These are phyloP conservation scores for Thyridium curvatum DNA, from an alignment of 2,329 filamentous ascomycete genomes.

Conservation along the genomic window DNA sequence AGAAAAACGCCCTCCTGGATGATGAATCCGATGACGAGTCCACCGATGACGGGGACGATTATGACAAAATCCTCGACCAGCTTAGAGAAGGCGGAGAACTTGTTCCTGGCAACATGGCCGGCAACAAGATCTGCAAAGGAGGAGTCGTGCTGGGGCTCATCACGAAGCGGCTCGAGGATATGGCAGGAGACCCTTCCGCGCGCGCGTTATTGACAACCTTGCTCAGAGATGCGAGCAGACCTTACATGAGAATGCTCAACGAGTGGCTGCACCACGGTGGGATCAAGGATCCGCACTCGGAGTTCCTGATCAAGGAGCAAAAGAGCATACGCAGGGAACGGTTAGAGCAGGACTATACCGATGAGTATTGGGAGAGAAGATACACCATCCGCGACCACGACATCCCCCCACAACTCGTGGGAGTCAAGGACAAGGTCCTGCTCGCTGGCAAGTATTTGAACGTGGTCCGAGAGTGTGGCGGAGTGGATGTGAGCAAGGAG, in stretches of 20 bases:
- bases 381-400: constrained; percentile 92
- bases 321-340: constrained; percentile 89
- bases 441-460: constrained; percentile 97
- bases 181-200: constrained; percentile 90
- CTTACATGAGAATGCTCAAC: constrained; percentile 97
- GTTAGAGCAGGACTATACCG: constrained; percentile 92
- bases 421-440: constrained; percentile 88
- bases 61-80: constrained; percentile 89
- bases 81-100: constrained; percentile 82
- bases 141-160: constrained; percentile 87
- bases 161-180: constrained; percentile 75
- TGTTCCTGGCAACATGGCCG: constrained; percentile 68
- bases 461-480: constrained; percentile 93
- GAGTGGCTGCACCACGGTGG: constrained; percentile 96
- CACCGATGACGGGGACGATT: constrained; percentile 69
- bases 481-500: constrained; percentile 86
- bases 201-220: constrained; percentile 74
- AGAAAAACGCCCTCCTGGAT: constrained; percentile 80
- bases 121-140: constrained; percentile 94
- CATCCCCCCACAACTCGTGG: constrained; percentile 84
- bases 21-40: constrained; percentile 66
- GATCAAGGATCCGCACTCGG: constrained; percentile 87
- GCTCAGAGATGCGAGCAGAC: constrained; percentile 79
- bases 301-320: constrained; percentile 93
- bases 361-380: constrained; percentile 97